Base-by-base conservation (phyloP, 83 land plant genomes). In the Thuja plicata region DNA sequence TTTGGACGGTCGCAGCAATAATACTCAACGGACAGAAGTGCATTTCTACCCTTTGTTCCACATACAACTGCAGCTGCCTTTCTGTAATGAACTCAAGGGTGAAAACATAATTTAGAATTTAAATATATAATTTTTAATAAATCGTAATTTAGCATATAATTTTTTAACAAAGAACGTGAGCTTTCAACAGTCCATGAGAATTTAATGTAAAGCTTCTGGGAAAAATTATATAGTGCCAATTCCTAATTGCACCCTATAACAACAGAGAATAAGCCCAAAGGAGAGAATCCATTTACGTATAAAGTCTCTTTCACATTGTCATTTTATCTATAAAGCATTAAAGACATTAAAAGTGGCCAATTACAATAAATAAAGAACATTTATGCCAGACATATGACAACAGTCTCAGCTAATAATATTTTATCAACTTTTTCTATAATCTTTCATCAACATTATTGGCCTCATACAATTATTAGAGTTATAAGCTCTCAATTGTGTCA, bases 1-100 rank as follows among this genome's bases (percentile, higher is more conserved):
- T 95, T 95, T 34, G 96, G 95, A 1, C 95, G 93, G 34, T 93
- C 94, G 78, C 96, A 95, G 50, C 96, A 95, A 88, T 87, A 94
- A 87, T 90, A 32, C 89, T 95, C 96, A 0, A 93, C 92, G 8
- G 92, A 52, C 32, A 92, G 90, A 43, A 95, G 12, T 0, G 88
- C 91, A 91, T 92, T 85, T 40, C 92, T 91, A 24, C 92, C 97
- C 82, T 90, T 92, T 21, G 93, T 66, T 21, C 97, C 97, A 90
- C 78, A 93, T n/a, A 93, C 45, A 86, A 41, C 55, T 70, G 82
- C 91, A 13, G 90, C 89, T 50, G 92, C 91, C 60, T 93, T 90
- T 87, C 96, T 95, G 92, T 74, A 90, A 89, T 37, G 50, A 86
- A 24, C 77, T 12, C 62, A 66, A 87, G 32, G 13, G 40, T 62